These are phyloP conservation scores for Ramularia collo-cygni DNA, from an alignment of 2,329 filamentous ascomycete genomes.

Conservation along the genomic window DNA sequence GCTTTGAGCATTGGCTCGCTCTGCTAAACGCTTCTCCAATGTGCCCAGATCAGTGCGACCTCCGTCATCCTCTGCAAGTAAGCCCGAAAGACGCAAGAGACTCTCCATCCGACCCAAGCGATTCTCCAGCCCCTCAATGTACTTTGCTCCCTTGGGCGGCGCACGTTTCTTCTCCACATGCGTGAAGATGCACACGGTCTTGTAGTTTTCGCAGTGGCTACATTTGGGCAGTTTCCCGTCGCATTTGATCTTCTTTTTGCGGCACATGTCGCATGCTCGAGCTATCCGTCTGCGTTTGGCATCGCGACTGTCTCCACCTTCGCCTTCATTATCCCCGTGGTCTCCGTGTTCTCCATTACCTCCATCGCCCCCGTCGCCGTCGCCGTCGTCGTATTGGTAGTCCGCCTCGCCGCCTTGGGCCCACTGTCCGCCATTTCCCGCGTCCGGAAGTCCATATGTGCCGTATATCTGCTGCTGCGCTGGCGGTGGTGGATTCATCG, in stretches of 20 bases:
- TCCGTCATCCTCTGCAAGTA: conserved; percentile 78
- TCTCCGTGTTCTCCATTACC: conserved; percentile 22
- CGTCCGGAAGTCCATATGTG: too few species aligned
- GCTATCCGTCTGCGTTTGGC: conserved; percentile 85
- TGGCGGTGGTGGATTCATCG: too few species aligned
- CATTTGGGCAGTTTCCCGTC: conserved; percentile 93
- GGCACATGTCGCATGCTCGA: conserved; percentile 90
- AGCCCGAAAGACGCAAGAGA: conserved; percentile 74
- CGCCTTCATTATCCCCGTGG: conserved; percentile 19
- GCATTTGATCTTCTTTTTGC: conserved; percentile 95
- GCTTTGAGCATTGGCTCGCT: conserved; percentile 35
- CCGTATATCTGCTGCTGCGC: too few species aligned
- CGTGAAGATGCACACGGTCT: conserved; percentile 94
- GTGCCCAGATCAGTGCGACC: conserved; percentile 82
- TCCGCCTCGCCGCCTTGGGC: background rate
- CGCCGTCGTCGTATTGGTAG: conserved; percentile 16
- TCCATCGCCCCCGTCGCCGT: conserved; percentile 20
- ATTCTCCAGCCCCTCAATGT: conserved; percentile 95
- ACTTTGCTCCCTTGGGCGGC: conserved; percentile 95
- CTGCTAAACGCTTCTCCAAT: conserved; percentile 66
- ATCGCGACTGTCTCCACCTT: conserved; percentile 44
- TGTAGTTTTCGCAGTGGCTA: conserved; percentile 95
- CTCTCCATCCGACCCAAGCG: conserved; percentile 94
- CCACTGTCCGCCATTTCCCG: too few species aligned
- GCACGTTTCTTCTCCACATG: conserved; percentile 98